Percentiles rank a stretch among this genome's conserved stretches.
Conservation (phyloP, 768 basidiomycete genomes). For the Termitomyces sp. region DNA sequence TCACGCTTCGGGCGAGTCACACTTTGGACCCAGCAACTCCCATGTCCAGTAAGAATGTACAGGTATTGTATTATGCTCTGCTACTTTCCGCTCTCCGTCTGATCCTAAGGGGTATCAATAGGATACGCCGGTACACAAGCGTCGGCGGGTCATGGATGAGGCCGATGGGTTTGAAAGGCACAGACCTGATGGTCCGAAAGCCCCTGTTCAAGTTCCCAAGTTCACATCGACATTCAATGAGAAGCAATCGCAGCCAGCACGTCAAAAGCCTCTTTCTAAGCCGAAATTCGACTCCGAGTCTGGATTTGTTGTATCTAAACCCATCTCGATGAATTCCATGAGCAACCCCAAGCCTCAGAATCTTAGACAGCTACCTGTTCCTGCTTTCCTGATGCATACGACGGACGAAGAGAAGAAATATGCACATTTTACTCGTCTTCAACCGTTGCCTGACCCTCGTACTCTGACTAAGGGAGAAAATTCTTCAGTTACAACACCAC, state of each 20-base stretch:
- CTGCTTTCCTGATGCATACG: neutral
- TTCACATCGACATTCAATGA: constrained; percentile 13
- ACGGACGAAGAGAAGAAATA: constrained; percentile 4
- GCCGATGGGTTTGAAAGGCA: constrained; percentile 15
- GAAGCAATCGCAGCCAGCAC: neutral
- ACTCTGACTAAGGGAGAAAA: neutral
- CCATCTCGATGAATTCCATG: neutral
- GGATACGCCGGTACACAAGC: constrained; percentile 13
- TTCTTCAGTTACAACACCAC: neutral
- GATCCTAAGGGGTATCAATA: neutral
- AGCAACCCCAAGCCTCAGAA: constrained; percentile 4
- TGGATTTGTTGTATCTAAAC: constrained; percentile 2
- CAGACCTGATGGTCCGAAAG: constrained; percentile 7
- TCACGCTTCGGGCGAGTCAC: constrained; percentile 15
- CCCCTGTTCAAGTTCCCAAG: constrained; percentile 9
- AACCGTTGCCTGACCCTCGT: constrained; percentile 7
- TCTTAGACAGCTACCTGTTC: constrained; percentile 12
- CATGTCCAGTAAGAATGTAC: constrained; percentile 7
- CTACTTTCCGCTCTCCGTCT: neutral
- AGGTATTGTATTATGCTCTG: constrained; percentile 1
- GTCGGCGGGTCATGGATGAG: constrained; percentile 11
- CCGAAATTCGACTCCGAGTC: neutral
- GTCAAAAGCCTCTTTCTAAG: constrained; percentile 4
- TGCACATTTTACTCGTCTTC: neutral
- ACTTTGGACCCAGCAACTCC: neutral